Percentiles rank a stretch among this genome's conserved stretches.
Evolutionary conservation across 2,329 filamentous ascomycete genomes (phyloP).

Genomic region (Ceratocystis huliohia): DNA sequence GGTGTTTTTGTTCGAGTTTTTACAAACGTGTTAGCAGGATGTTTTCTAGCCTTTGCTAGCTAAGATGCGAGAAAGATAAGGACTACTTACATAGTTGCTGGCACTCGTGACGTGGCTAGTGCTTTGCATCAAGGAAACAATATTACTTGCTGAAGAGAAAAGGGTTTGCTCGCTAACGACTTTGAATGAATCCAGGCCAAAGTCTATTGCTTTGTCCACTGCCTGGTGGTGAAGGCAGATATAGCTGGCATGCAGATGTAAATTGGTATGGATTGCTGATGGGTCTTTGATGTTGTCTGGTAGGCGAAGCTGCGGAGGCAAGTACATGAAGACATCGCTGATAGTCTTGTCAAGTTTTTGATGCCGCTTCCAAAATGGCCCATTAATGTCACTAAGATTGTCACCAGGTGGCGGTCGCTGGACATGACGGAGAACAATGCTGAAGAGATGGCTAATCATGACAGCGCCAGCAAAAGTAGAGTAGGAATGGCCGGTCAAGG

Average conservation of each 20-base stretch:
- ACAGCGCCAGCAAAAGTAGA: conserved; percentile 61
- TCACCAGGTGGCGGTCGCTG: conserved; percentile 60
- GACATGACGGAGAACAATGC: conserved; percentile 66
- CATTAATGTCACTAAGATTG: conserved; percentile 56
- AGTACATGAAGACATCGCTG: conserved; percentile 61
- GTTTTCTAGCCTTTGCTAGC: conserved; percentile 2
- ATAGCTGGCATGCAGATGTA: conserved; percentile 75
- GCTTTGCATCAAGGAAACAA: conserved; percentile 70
- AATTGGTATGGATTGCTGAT: conserved; percentile 68
- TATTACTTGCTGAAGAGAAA: conserved; percentile 68
- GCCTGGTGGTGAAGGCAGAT: conserved; percentile 86
- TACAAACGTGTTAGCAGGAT: conserved; percentile 29
- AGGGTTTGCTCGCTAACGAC: conserved; percentile 61
- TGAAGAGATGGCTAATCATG: conserved; percentile 66
- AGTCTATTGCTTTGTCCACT: conserved; percentile 61
- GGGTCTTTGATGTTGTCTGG: conserved; percentile 56
- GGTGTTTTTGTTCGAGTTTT: too few species aligned
- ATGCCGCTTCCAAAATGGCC: conserved; percentile 77
- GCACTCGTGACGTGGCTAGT: conserved; percentile 44
- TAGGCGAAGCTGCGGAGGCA: conserved; percentile 62
- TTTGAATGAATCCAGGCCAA: conserved; percentile 48
- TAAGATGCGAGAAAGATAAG: neutral
- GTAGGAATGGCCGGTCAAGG: conserved; percentile 49
- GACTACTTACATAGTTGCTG: conserved; percentile 46
- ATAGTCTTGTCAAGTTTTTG: conserved; percentile 69